Base-by-base conservation (phyloP, 768 basidiomycete genomes). In the Strobilomyces echinocephalus region DNA sequence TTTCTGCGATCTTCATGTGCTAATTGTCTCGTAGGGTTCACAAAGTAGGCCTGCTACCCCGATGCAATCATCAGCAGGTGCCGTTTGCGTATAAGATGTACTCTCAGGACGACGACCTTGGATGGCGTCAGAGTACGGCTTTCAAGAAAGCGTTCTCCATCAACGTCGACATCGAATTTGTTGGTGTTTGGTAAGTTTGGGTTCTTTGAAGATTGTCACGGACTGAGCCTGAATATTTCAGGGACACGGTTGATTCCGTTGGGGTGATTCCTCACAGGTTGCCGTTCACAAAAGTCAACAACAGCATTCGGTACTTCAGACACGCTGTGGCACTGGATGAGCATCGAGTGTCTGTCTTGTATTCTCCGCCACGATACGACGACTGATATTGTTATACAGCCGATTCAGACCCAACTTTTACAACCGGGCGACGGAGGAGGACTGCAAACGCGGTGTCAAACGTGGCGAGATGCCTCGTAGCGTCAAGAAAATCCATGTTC, bases 141-240 rank as follows among this genome's bases (percentile, higher is more conserved):
- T 91, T 91, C 73, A 89, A 89, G 67, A 83, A 82, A 28, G 80
- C 85, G 0, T 90, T 89, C 61, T 85, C 81, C 0, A 80, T 85
- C n/a, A 84, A 87, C 33, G 84, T 89, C 8, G 77, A 83, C 53
- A 80, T 90, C 35, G 81, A 88, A 39, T 79, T 90, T 56, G 69
- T 91, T 4, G 88, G 87, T 12, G 85, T 90, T 8, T 89, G 86
- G 87, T 87, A 61, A 53, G 75, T 54, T 33, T 30, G 16, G 43
- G 30, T 20, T 24, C 9, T 30, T 35, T 24, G 40, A 33, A 3
- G n/a, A 31, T 39, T n/a, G 24, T 10, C 40, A 18, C 38, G 26
- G 6, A 38, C 42, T 53, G n/a, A 59, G 18, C 33, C 2, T 20
- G 41, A 52, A 46, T 40, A 11, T 14, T 12, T 50, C 54, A 88